Evolutionary conservation across 176 grass and related monocot species (phyloP).

Genomic region (Panicum miliaceum): DNA sequence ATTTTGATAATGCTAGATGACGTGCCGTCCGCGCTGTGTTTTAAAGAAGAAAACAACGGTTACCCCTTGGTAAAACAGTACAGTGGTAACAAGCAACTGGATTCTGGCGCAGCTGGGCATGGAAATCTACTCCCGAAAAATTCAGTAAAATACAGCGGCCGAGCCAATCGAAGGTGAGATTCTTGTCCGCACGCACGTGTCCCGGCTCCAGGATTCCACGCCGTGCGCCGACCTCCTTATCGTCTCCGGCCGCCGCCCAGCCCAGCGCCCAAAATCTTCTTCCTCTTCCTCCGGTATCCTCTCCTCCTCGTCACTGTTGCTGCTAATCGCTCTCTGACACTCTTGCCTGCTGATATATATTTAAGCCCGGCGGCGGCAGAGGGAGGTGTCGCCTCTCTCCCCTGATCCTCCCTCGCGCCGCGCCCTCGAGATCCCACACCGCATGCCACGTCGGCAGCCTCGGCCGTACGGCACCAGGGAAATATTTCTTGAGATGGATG

Average conservation of each 20-base stretch:
- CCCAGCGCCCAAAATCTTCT: not conserved
- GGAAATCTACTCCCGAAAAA: not conserved
- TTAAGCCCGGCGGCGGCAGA: not conserved
- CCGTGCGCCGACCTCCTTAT: not conserved
- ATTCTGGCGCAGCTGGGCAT: not conserved
- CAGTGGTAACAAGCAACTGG: not conserved
- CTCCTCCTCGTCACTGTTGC: not conserved
- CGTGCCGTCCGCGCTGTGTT: too few relatives aligned
- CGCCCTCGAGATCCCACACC: conserved; percentile 39
- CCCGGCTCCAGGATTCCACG: conserved; percentile 7
- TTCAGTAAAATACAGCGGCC: too few relatives aligned
- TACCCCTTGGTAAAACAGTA: too few relatives aligned
- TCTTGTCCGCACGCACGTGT: not conserved
- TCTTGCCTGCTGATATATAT: not conserved
- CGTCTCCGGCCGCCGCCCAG: not conserved
- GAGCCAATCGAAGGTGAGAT: not conserved
- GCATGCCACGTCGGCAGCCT: not conserved
- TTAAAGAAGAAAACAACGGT: too few relatives aligned
- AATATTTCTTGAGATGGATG: not conserved
- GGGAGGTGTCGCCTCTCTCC: not conserved
- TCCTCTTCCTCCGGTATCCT: not conserved
- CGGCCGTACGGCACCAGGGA: not conserved
- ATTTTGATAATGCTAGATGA: too few relatives aligned
- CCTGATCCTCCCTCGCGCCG: not conserved
- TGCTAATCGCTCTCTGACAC: not conserved